A percentile compares a stretch with the other conserved stretches of the same genome.
These are phyloP conservation scores for Lentinus tigrinus DNA, from an alignment of 768 basidiomycete species.

Conservation along the genomic window DNA sequence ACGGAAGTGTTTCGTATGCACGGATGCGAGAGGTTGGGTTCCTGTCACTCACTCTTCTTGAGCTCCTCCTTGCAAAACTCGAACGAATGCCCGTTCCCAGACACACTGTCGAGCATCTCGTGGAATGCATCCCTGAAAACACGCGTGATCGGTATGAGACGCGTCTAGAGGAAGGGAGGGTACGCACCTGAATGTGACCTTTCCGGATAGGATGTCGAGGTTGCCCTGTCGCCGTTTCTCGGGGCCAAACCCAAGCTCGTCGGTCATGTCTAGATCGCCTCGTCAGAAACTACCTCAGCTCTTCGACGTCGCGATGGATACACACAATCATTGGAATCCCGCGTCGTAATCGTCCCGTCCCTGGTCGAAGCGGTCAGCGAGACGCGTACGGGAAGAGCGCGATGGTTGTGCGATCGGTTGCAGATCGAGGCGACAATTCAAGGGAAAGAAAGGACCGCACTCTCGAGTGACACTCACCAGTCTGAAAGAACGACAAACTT, in stretches of 20 bases:
- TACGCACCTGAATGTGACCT: slow-evolving; percentile 64
- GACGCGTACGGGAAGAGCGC: slow-evolving; percentile 7
- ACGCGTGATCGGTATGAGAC: neutral
- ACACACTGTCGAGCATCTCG: slow-evolving; percentile 81
- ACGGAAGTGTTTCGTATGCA: neutral
- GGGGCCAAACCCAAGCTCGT: slow-evolving; percentile 84
- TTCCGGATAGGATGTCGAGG: slow-evolving; percentile 65
- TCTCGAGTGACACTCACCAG: too few species aligned
- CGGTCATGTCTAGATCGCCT: slow-evolving; percentile 67
- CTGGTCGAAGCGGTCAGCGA: slow-evolving; percentile 34
- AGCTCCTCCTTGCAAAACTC: slow-evolving; percentile 83
- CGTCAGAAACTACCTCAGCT: neutral
- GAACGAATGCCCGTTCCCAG: slow-evolving; percentile 71
- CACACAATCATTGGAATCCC: slow-evolving; percentile 91
- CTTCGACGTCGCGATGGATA: neutral
- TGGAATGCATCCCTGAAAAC: slow-evolving; percentile 76
- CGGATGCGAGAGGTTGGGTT: neutral
- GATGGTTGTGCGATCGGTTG: neutral
- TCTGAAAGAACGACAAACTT: slow-evolving; percentile 87
- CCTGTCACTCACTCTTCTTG: slow-evolving; percentile 61
- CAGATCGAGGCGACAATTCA: neutral
- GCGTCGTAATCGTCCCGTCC: slow-evolving; percentile 93
- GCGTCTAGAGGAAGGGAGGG: neutral
- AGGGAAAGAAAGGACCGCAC: too few species aligned
- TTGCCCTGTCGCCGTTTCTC: slow-evolving; percentile 74